Evolutionary conservation across 2,329 filamentous ascomycete species (phyloP).

Genomic region (Trichoderma endophyticum): DNA sequence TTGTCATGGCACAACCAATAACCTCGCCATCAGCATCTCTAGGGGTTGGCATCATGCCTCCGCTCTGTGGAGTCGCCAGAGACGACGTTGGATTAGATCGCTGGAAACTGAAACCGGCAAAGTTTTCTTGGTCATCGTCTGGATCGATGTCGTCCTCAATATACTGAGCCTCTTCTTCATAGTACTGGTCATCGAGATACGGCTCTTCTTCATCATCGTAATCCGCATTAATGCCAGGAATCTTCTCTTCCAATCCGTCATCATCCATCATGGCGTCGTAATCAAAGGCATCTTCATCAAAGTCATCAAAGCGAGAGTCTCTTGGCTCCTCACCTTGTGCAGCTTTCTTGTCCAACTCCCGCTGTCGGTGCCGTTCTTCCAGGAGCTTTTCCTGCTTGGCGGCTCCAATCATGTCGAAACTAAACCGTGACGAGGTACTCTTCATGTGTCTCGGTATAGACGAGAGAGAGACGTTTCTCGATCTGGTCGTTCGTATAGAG

Average conservation of each 20-base stretch:
- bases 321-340: slow-evolving; percentile 37
- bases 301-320: slow-evolving; percentile 59
- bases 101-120: slow-evolving; percentile 58
- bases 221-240: slow-evolving; percentile 56
- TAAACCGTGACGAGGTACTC: slow-evolving; percentile 76
- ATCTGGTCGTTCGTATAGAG: slow-evolving; percentile 38
- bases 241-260: slow-evolving; percentile 63
- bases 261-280: slow-evolving; percentile 65
- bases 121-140: slow-evolving; percentile 58
- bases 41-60: slow-evolving; percentile 49
- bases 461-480: slow-evolving; percentile 52
- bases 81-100: slow-evolving; percentile 51
- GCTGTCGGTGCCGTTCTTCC: slow-evolving; percentile 69
- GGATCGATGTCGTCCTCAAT: slow-evolving; percentile 39
- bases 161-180: slow-evolving; percentile 24
- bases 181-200: slow-evolving; percentile 28
- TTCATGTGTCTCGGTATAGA: slow-evolving; percentile 63
- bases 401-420: slow-evolving; percentile 74
- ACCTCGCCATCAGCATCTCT: slow-evolving; percentile 50
- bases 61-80: slow-evolving; percentile 48
- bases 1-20: slow-evolving; percentile 56
- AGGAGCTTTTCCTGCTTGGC: slow-evolving; percentile 66
- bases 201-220: slow-evolving; percentile 43
- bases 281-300: slow-evolving; percentile 59
- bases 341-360: slow-evolving; percentile 59